phyloP scores from a whole-genome alignment of 2,329 filamentous ascomycete species.

The Apiospora koreana region DNA sequence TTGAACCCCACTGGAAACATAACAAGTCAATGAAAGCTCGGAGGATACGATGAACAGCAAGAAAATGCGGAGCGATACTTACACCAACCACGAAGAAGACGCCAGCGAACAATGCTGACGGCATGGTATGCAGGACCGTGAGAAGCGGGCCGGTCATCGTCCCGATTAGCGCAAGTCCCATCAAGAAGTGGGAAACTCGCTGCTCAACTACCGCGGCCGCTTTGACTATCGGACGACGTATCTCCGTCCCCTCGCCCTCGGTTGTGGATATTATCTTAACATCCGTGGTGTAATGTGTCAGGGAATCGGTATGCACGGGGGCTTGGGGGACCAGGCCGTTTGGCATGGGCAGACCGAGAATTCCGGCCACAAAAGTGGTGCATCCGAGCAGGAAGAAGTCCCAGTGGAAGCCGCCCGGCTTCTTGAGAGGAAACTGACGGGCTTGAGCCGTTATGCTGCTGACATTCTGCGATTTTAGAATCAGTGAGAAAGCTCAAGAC shows the following conservation, averaged over 20 bases:
- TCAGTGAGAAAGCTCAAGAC: neutral
- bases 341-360: conserved; percentile 58
- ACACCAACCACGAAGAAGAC: conserved; percentile 61
- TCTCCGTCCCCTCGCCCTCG: conserved; percentile 40
- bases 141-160: conserved; percentile 59
- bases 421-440: conserved; percentile 55
- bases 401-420: conserved; percentile 63
- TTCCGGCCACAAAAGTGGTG: conserved; percentile 54
- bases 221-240: conserved; percentile 42
- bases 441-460: conserved; percentile 58
- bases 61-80: conserved; percentile 26
- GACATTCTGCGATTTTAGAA: conserved; percentile 38
- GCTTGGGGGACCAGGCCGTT: conserved; percentile 59
- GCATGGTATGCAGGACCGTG: conserved; percentile 54
- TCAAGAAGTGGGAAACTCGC: conserved; percentile 55
- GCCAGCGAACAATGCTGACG: conserved; percentile 53
- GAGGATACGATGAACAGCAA: too few relatives aligned
- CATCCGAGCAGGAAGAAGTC: conserved; percentile 59
- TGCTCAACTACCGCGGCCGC: conserved; percentile 55
- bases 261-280: conserved; percentile 43
- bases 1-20: conserved; percentile 39
- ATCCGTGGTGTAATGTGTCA: conserved; percentile 42
- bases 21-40: neutral
- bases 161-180: conserved; percentile 54
- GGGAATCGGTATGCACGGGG: conserved; percentile 58